Evolutionary conservation across 768 basidiomycete genomes (phyloP), one percentile per base, ranked within the genome.

Genomic region (Coprinopsis cinerea): DNA sequence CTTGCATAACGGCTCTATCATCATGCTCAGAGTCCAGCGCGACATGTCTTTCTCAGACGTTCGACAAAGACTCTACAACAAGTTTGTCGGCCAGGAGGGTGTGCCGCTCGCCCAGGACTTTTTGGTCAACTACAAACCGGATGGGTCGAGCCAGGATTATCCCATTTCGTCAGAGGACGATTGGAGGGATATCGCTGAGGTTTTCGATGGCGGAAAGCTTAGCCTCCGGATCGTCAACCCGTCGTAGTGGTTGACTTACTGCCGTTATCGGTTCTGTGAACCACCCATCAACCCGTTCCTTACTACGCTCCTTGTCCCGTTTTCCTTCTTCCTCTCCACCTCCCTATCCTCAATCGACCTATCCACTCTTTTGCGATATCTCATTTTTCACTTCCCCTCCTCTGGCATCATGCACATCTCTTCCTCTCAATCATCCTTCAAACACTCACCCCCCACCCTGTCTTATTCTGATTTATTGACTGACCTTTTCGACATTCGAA

Each of bases 51-150:
- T 81, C 48, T 57, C 63, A 15, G 79, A 81, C 39, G 57, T 88
- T 14, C 81, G 82, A 51, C 66, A 67, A 45, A 74, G 76, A 42
- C 67, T 90, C 22, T 75, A 76, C 53, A 77, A 82, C 48, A 88
- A 87, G 57, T 82, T 89, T 59, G 72, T 76, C n/a, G 69, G 73
- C 20, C 77, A 81, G 57, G 83, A 82, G 61, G 74, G 73, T 42
- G 55, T 81, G 36, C 68, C 72, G 11, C 74, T 88, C 20, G 72
- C 72, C 0, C 66, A 73, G 5, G 64, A 70, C 1, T 88, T 88
- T 59, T 72, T 70, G 6, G 64, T 88, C 27, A 77, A 76, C 25
- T 32, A 45, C 17, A n/a, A n/a, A n/a, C 75, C 80, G 55, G 58
- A 77, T 41, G 69, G 78, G 48, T 72, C 74, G 28, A 17, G 57